Evolutionary conservation across 169 alveolate genomes (phyloP), one percentile per base, ranked within the genome.

Genomic region (Plasmodium vivax): DNA sequence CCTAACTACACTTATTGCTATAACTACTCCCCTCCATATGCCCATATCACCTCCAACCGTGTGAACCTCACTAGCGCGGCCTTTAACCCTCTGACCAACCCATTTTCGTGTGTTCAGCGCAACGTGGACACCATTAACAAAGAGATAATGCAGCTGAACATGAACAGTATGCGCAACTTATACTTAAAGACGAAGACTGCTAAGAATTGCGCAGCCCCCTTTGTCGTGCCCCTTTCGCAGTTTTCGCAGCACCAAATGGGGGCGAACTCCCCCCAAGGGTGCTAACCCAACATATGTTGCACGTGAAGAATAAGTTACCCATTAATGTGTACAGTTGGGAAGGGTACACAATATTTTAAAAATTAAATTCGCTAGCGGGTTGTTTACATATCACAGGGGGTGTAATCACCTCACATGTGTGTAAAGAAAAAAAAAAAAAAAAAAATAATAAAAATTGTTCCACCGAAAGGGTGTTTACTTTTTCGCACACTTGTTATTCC

Each of bases 91-190:
- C 54, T 32, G 93, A 32, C 4, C 27, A 84, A 84, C 45, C 56
- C 51, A 41, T 43, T 43, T 72, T 84, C 84, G 19, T 54, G 30
- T 71, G 62, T 84, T 71, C 75, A 84, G 75, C 73, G 72, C 19
- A 68, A 72, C 79, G 79, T 84, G 51, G 93, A 84, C 43, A 71
- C 16, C 7, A 84, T 84, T 32, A 84, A 43, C 56, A 72, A 72
- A 30, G 36, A 74, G 38, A 38, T 84, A 84, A 56, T 84, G 84
- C 62, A 84, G 23, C 4, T 84, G 34, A 84, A 84, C 54, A 72
- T 72, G 23, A 84, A 84, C 73, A 14, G 36, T 54, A 84, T 84
- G 83, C 73, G 41, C 19, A 32, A 41, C 43, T 14, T 84, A 62
- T 71, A 23, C 74, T 38, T 84, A 36, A 34, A 14, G 58, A 51